Evolutionary conservation across 148 eudicot species (phyloP).

Genomic region (Tetragonia tetragonoides): DNA sequence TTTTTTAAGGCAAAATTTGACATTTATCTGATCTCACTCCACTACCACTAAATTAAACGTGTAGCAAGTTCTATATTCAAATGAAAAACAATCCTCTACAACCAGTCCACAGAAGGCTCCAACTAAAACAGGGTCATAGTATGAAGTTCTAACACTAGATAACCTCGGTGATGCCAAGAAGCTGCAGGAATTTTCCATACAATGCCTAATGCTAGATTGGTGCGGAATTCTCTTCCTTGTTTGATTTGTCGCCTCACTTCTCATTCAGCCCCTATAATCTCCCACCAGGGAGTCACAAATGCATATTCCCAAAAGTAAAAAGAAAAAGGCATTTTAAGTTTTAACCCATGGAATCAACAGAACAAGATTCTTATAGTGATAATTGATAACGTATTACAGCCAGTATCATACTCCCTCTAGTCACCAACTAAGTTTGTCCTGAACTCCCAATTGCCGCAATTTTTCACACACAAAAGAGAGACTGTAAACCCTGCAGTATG

Average conservation of each 20-base stretch:
- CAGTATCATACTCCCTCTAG: neutral
- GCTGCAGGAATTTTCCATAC: too few relatives aligned
- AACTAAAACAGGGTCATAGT: neutral
- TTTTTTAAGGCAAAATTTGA: neutral
- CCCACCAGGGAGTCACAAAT: neutral
- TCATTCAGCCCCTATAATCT: neutral
- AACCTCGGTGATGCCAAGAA: neutral
- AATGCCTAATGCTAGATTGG: neutral
- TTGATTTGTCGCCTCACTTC: neutral
- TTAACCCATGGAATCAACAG: neutral
- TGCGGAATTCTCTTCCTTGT: neutral
- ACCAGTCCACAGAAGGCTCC: neutral
- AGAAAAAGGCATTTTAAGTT: neutral
- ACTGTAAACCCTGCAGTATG: neutral
- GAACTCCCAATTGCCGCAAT: neutral
- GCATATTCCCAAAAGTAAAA: neutral
- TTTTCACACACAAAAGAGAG: neutral
- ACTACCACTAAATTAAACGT: neutral
- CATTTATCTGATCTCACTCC: neutral
- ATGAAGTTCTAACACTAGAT: neutral
- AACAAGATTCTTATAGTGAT: neutral
- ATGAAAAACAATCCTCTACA: neutral
- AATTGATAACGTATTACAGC: neutral
- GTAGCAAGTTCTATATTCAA: neutral
- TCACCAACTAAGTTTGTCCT: neutral